Percentiles rank a stretch among this genome's conserved stretches.
These are phyloP conservation scores for Blumeria graminis DNA, from an alignment of 2,329 filamentous ascomycete species.

Conservation along the genomic window DNA sequence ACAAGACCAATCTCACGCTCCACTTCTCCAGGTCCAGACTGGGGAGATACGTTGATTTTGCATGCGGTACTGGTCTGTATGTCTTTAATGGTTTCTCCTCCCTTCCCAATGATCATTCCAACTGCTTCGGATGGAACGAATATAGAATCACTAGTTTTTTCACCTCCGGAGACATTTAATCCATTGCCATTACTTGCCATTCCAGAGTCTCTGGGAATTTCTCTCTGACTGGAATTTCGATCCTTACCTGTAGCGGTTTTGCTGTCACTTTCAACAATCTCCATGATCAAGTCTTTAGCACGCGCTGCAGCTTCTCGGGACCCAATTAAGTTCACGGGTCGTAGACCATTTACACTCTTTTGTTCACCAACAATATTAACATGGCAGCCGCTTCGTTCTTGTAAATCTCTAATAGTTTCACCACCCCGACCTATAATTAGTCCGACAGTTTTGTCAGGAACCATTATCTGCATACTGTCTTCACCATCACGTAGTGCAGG, in stretches of 20 bases:
- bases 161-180: constrained; percentile 21
- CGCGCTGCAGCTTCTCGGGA: constrained; percentile 46
- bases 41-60: constrained; percentile 83
- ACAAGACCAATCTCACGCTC: constrained; percentile 74
- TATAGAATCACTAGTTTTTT: constrained; percentile 63
- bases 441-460: constrained; percentile 77
- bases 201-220: constrained; percentile 20
- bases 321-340: constrained; percentile 77
- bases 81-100: constrained; percentile 80
- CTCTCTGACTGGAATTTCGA: constrained; percentile 19
- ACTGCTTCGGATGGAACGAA: constrained; percentile 76
- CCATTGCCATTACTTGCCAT: constrained; percentile 17
- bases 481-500: constrained; percentile 50
- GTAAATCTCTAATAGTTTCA: constrained; percentile 77
- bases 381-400: constrained; percentile 80
- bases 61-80: constrained; percentile 75
- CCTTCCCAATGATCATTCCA: constrained; percentile 91
- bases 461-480: constrained; percentile 79
- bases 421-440: constrained; percentile 85
- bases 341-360: constrained; percentile 73
- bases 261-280: constrained; percentile 83
- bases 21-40: constrained; percentile 50
- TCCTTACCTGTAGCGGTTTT: constrained; percentile 19
- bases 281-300: constrained; percentile 72
- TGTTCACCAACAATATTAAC: constrained; percentile 88